Conservation (phyloP, 1,284 basidiomycete species). For the Pseudozyma sp. region DNA sequence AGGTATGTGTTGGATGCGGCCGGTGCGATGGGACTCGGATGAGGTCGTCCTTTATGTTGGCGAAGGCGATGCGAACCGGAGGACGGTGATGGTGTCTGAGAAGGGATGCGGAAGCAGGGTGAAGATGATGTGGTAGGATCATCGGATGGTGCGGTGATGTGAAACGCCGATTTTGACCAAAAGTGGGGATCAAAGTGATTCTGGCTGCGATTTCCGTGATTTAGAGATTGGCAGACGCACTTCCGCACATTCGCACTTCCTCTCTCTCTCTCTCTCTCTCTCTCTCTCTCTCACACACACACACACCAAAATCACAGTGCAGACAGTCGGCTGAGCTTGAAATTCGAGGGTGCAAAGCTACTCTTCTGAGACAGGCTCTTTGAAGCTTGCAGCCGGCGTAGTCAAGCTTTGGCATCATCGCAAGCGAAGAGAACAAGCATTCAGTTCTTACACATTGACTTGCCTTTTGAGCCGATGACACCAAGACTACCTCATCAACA, state of each 20-base stretch:
- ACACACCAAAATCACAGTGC: neutral
- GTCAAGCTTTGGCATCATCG: too few relatives aligned
- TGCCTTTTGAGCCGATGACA: too few relatives aligned
- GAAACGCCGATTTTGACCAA: conserved; percentile 6
- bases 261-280: neutral
- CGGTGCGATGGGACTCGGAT: neutral
- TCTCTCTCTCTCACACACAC: neutral
- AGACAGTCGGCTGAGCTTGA: conserved; percentile 1
- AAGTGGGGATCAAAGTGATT: neutral
- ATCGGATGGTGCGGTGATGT: conserved; percentile 9
- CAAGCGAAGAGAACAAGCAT: too few relatives aligned
- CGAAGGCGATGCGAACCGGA: neutral
- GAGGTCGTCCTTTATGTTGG: neutral
- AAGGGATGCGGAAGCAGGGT: neutral
- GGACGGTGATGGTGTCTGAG: neutral
- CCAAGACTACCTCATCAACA: too few relatives aligned
- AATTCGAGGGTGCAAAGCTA: neutral
- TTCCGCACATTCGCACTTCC: too few relatives aligned
- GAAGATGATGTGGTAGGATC: conserved; percentile 4
- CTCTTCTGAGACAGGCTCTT: too few relatives aligned
- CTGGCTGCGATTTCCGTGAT: too few relatives aligned
- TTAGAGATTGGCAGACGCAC: too few relatives aligned
- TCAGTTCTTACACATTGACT: too few relatives aligned
- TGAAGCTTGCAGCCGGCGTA: too few relatives aligned
- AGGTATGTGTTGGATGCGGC: neutral